phyloP scores from a whole-genome alignment of 768 basidiomycete species.

The Amyloporia xantha region DNA sequence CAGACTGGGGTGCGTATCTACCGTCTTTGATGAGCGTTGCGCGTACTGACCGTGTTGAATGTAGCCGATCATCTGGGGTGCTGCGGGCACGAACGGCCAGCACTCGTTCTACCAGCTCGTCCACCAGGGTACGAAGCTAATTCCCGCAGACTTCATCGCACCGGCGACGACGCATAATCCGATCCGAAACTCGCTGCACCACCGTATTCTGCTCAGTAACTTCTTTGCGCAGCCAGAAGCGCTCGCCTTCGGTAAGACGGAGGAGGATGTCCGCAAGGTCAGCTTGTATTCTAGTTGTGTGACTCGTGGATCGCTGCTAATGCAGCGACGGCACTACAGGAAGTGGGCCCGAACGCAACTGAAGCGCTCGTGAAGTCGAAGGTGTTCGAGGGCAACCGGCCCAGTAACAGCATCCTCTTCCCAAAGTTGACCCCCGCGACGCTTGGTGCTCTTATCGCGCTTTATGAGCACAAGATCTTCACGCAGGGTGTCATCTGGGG shows the following conservation, averaged over 20 bases:
- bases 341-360: conserved; percentile 61
- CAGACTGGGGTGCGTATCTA: conserved; percentile 77
- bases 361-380: conserved; percentile 92
- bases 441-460: conserved; percentile 80
- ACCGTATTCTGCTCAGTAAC: conserved; percentile 95
- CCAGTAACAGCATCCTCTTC: conserved; percentile 96
- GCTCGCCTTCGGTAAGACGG: conserved; percentile 95
- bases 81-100: conserved; percentile 96
- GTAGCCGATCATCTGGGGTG: conserved; percentile 98
- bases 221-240: conserved; percentile 99
- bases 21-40: not conserved
- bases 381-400: conserved; percentile 96
- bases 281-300: not conserved
- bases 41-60: conserved; percentile 3
- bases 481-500: conserved; percentile 97
- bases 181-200: conserved; percentile 79
- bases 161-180: conserved; percentile 89
- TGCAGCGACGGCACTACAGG: conserved; percentile 21
- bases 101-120: conserved; percentile 99
- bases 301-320: not conserved
- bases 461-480: conserved; percentile 99
- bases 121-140: conserved; percentile 89
- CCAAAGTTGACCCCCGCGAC: conserved; percentile 85
- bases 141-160: conserved; percentile 89
- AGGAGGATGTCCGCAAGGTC: conserved; percentile 65